phyloP scores from a whole-genome alignment of 2,329 filamentous ascomycete genomes.

The Nannizzia gypsea region DNA sequence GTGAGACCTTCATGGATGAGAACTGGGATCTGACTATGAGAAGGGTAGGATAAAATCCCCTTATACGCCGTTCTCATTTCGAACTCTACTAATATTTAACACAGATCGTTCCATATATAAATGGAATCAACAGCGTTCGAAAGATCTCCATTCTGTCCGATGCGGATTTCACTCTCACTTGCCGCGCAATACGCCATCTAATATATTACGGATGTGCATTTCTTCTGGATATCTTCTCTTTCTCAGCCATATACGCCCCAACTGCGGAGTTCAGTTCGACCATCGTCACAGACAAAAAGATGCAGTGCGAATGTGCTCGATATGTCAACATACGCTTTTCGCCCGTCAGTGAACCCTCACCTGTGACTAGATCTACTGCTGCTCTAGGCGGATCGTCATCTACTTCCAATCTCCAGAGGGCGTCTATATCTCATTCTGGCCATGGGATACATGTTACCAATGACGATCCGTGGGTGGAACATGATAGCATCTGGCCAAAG shows the following conservation, averaged over 20 bases:
- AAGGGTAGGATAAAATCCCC: conserved; percentile 26
- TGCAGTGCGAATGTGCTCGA: conserved; percentile 76
- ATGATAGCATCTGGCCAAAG: conserved; percentile 35
- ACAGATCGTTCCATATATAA: conserved; percentile 69
- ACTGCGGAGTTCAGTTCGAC: conserved; percentile 60
- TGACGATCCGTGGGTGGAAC: conserved; percentile 18
- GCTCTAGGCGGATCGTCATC: background rate
- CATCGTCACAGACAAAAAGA: conserved; percentile 63
- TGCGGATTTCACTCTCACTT: conserved; percentile 74
- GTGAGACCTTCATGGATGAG: conserved; percentile 41
- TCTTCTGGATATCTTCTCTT: conserved; percentile 90
- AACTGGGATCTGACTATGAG: conserved; percentile 46
- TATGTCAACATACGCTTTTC: conserved; percentile 57
- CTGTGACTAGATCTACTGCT: background rate
- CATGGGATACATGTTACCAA: conserved; percentile 10
- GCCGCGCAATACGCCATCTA: conserved; percentile 75
- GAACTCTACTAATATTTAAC: background rate
- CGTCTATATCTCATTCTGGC: background rate
- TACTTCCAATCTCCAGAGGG: background rate
- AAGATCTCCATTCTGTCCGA: conserved; percentile 77
- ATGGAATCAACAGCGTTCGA: conserved; percentile 80
- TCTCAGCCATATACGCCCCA: conserved; percentile 78
- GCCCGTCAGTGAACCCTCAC: conserved; percentile 16
- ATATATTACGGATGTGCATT: conserved; percentile 87
- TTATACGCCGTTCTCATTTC: background rate